Base-by-base conservation (phyloP, 495 filamentous ascomycete species). In the Podospora pseudopauciseta region DNA sequence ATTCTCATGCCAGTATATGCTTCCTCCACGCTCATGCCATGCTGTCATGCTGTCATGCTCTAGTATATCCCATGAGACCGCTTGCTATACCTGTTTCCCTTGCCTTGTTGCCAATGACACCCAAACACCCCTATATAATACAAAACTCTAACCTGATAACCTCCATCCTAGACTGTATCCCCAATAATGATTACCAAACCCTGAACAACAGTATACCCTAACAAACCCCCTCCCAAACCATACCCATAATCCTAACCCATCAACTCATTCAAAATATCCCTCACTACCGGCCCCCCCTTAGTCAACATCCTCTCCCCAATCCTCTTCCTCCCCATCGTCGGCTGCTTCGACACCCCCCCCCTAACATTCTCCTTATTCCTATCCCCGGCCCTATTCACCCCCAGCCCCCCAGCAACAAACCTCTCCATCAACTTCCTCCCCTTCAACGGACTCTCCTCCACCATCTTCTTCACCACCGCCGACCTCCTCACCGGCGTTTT, bases 251-350 rank as follows among this genome's bases (percentile, higher is more conserved):
- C 39, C 39, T 11, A 49, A 49, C 30, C 30, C 30, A 75, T 77
- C 73, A 83, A 75, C 64, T 85, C 82, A 67, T 85, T 83, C 64
- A 83, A 66, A 39, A 85, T 83, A 77, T 85, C 81, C 69, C 80
- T 71, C 68, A 81, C 70, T 13, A 85, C 79, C 26, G 78, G 74
- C 60, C 78, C 80, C 5, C 77, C 79, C 64, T 74, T 80, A 30
- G 83, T 61, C 27, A 84, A 64, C 11, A 74, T 77, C 32, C 71
- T 73, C 65, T 79, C 78, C 0, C 77, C 78, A 55, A 81, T 73
- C 67, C 75, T 75, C n/a, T 75, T 79, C 68, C 16, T 58, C 15
- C 55, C 55, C 55, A 19, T 20, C 5, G 2, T 13, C 39, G 39
- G 39, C 39, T 49, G 39, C 39, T 49, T 49, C 39, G 13, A 13